A percentile compares a stretch with the other conserved stretches of the same genome.
phyloP scores from a whole-genome alignment of 1,284 basidiomycete genomes.

The Sphaerobolus stellatus region DNA sequence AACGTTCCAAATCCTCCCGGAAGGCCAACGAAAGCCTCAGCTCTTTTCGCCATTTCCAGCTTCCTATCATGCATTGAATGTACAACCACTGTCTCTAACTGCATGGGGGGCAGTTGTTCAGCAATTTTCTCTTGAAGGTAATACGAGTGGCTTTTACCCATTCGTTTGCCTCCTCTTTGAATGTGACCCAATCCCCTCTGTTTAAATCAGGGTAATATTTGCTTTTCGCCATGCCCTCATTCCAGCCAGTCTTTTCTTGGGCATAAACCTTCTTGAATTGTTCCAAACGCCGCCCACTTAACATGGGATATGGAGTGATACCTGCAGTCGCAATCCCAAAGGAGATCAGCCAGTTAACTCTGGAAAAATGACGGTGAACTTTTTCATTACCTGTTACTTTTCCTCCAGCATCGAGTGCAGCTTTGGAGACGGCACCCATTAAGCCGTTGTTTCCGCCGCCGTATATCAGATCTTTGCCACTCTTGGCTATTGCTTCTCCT shows the following conservation, averaged over 20 bases:
- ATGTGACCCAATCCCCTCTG: not conserved
- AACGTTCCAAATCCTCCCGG: conserved; percentile 1
- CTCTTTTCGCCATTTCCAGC: not conserved
- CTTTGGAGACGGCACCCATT: not conserved
- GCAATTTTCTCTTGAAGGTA: not conserved
- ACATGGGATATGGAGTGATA: not conserved
- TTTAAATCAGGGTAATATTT: no score
- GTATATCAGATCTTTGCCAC: not conserved
- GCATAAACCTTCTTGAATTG: not conserved
- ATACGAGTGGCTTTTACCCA: not conserved
- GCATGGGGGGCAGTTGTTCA: no score
- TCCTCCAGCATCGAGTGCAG: not conserved
- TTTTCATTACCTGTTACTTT: not conserved
- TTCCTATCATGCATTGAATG: conserved; percentile 2
- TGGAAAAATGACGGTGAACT: no score
- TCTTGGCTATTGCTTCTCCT: not conserved
- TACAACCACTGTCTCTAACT: no score
- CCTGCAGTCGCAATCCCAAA: not conserved
- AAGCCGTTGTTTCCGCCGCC: not conserved
- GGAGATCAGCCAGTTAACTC: not conserved
- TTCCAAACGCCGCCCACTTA: not conserved
- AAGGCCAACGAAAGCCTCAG: not conserved
- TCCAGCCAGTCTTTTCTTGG: not conserved
- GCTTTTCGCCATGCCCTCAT: no score
- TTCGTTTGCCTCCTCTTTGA: not conserved